Evolutionary conservation across 2,329 filamentous ascomycete species (phyloP).

Genomic region (Botryotinia globosa): DNA sequence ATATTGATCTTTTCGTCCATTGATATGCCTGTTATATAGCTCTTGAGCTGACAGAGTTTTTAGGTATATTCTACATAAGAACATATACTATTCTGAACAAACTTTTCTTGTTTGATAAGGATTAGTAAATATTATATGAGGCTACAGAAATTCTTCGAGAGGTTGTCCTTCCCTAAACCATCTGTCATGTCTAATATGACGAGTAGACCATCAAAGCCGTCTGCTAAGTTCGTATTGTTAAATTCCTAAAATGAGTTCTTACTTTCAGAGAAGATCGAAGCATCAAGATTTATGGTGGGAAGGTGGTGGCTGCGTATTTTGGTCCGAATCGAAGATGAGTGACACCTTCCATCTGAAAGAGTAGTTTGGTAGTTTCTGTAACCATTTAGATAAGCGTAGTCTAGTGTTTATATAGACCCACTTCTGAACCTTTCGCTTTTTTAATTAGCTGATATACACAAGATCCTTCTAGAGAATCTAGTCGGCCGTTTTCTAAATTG

Average conservation of each 20-base stretch:
- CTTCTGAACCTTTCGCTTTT: too few relatives aligned
- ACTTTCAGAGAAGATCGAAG: rapidly evolving
- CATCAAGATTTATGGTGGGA: neutral
- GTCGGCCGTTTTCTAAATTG: too few relatives aligned
- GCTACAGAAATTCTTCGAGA: neutral
- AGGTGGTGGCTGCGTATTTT: neutral
- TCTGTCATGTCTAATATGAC: neutral
- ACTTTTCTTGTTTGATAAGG: neutral
- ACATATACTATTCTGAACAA: neutral
- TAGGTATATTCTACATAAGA: neutral
- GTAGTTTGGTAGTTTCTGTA: neutral
- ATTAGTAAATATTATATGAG: neutral
- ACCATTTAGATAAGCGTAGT: neutral
- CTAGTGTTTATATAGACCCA: too few relatives aligned
- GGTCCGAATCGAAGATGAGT: neutral
- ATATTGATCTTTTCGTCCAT: neutral
- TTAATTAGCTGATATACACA: too few relatives aligned
- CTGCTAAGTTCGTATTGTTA: neutral
- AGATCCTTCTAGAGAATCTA: too few relatives aligned
- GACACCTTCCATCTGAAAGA: neutral
- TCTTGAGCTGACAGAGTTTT: neutral
- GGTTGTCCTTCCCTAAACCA: neutral
- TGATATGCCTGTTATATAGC: neutral
- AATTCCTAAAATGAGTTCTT: rapidly evolving
- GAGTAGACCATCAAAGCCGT: neutral